Base-by-base conservation (phyloP, 345 rosid genomes). In the Eucalyptus pauciflora region DNA sequence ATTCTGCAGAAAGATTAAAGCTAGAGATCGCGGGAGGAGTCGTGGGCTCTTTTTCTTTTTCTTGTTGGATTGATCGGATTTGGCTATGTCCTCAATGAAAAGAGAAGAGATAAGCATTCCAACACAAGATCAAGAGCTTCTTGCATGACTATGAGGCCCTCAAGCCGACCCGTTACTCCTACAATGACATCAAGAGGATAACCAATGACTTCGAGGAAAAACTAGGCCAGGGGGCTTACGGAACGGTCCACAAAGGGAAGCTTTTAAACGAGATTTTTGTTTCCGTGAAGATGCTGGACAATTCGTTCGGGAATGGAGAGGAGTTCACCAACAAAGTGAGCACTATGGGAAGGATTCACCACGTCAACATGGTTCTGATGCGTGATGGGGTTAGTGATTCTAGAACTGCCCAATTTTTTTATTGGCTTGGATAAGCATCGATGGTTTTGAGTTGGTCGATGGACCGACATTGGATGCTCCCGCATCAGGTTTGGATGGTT, bases 271-370 rank as follows among this genome's bases (percentile, higher is more conserved):
- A 89, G 69, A 86, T 89, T 8, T n/a, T 33, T 7, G 92, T 92
- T 7, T 92, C 89, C 4, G 93, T 92, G 50, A 92, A 90, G 88
- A 86, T 89, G n/a, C 90, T 88, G 20, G 24, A 89, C 71, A 88
- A 87, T 27, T 89, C 87, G 12, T 86, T 27, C 5, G 92, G 86
- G 2, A 33, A 89, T 14, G 93, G 90, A 14, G 90, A 89, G 64
- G 89, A 90, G 52, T 92, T 92, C 87, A 90, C 87, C 88, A 86
- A 90, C 49, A 92, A 92, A 67, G 89, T 91, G 7, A 51, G 85
- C 25, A 90, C 89, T 5, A 92, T 92, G 29, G 92, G 93, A 3
- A 85, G 88, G 71, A 92, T 92, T 88, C 90, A 92, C 67, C 93
- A 92, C 48, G 88, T 89, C 18, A 92, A 92, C 79, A 83, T 90